These are phyloP conservation scores for Rhinocladiella similis DNA, from an alignment of 2,329 filamentous ascomycete species.

Conservation along the genomic window DNA sequence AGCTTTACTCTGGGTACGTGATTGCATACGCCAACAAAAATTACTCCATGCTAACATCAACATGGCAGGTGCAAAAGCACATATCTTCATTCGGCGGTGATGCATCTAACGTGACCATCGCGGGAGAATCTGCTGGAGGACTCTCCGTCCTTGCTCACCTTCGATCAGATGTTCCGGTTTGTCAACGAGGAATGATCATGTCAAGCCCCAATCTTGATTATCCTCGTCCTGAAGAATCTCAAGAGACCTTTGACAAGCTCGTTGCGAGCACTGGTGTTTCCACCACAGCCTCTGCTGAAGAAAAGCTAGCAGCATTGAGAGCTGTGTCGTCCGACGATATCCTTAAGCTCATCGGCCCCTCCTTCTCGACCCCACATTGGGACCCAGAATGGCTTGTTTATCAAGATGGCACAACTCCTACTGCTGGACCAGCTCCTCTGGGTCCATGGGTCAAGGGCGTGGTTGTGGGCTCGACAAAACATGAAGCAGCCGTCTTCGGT, in stretches of 20 bases:
- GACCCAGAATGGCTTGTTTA: slow-evolving; percentile 16
- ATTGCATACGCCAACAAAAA: too few relatives aligned
- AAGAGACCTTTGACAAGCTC: slow-evolving; percentile 16
- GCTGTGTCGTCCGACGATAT: slow-evolving; percentile 5
- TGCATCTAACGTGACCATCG: slow-evolving; percentile 38
- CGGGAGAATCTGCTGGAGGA: slow-evolving; percentile 51
- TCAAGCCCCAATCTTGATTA: slow-evolving; percentile 18
- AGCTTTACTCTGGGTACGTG: slow-evolving; percentile 37
- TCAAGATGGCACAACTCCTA: slow-evolving; percentile 12
- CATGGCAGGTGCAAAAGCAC: slow-evolving; percentile 34
- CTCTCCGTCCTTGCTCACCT: slow-evolving; percentile 35
- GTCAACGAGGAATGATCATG: slow-evolving; percentile 14
- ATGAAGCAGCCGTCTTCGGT: slow-evolving; percentile 13
- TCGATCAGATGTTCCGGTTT: slow-evolving; percentile 13
- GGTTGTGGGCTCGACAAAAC: slow-evolving; percentile 9
- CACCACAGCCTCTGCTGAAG: slow-evolving; percentile 3
- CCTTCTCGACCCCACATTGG: slow-evolving; percentile 13
- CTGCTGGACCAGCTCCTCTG: slow-evolving; percentile 15
- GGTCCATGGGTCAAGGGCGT: slow-evolving; percentile 16
- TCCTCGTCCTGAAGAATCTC: slow-evolving; percentile 12
- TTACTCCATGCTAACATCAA: too few relatives aligned
- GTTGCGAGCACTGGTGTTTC: slow-evolving; percentile 6
- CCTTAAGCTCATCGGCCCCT: not conserved
- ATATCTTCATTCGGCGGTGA: slow-evolving; percentile 45
- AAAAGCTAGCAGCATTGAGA: slow-evolving; percentile 15